Evolutionary conservation across 176 grass and related monocot species (phyloP).

Genomic region (Rhynchospora tenuis): DNA sequence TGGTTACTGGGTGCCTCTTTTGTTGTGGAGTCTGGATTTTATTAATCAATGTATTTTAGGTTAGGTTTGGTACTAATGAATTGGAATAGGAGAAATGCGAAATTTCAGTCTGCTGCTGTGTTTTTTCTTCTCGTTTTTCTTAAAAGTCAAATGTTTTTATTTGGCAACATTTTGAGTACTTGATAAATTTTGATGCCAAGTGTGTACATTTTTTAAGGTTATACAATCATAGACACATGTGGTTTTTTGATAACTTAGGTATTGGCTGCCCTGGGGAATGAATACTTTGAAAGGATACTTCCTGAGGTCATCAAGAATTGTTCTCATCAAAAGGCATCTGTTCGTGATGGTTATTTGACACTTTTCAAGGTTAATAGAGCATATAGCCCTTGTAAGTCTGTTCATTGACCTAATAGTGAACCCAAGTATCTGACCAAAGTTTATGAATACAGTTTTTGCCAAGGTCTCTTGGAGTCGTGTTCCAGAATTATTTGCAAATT

Average conservation of each 20-base stretch:
- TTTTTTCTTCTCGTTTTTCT: constrained; percentile 6
- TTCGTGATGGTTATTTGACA: constrained; percentile 92
- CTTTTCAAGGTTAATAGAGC: constrained; percentile 63
- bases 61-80: background rate
- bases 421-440: constrained; percentile 26
- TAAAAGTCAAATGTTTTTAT: constrained; percentile 10
- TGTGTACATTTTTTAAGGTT: constrained; percentile 12
- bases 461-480: constrained; percentile 75
- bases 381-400: no score
- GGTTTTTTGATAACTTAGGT: constrained; percentile 56
- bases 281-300: constrained; percentile 90
- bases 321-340: constrained; percentile 89
- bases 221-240: constrained; percentile 12
- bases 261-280: constrained; percentile 86
- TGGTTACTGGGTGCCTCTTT: background rate
- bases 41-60: background rate
- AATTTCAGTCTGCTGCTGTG: background rate
- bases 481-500: constrained; percentile 82
- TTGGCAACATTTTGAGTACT: background rate
- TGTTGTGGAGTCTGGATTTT: background rate
- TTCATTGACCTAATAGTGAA: constrained; percentile 11
- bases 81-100: background rate
- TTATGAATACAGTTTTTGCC: constrained; percentile 70
- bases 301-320: constrained; percentile 93
- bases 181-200: background rate